phyloP scores from a whole-genome alignment of 2,329 filamentous ascomycete species.

The Colletotrichum acutatum region DNA sequence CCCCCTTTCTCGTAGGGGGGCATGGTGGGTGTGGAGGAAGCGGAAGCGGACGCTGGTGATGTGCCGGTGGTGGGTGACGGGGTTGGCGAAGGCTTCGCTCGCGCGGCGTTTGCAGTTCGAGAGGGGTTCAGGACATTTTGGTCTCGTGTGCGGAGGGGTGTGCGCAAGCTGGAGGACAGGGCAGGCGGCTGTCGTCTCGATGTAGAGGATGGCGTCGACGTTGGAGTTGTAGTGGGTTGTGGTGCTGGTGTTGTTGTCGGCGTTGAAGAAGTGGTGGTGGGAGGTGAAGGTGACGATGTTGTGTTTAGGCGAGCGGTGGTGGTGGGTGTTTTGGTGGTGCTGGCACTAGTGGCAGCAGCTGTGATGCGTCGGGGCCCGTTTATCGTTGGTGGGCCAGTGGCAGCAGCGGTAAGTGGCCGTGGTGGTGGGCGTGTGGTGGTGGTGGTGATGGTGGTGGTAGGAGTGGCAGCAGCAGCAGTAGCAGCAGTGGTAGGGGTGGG shows the following conservation, averaged over 20 bases:
- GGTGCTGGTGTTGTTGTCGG: slow-evolving; percentile 22
- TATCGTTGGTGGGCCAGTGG: slow-evolving; percentile 33
- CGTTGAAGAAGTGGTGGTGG: slow-evolving; percentile 4
- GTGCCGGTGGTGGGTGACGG: slow-evolving; percentile 16
- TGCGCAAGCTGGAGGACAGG: slow-evolving; percentile 34
- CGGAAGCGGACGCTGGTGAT: slow-evolving; percentile 17
- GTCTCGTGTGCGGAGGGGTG: slow-evolving; percentile 30
- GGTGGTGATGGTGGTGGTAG: neutral
- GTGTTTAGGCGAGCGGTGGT: slow-evolving; percentile 13
- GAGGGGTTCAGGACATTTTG: slow-evolving; percentile 37
- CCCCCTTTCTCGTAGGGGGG: slow-evolving; percentile 60
- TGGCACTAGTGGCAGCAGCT: neutral
- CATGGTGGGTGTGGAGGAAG: slow-evolving; percentile 30
- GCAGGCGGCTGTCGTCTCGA: slow-evolving; percentile 27
- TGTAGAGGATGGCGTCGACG: slow-evolving; percentile 25
- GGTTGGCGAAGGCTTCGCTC: slow-evolving; percentile 33
- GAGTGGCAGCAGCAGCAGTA: neutral
- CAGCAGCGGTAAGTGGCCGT: neutral
- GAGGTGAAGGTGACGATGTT: slow-evolving; percentile 17
- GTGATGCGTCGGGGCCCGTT: slow-evolving; percentile 34
- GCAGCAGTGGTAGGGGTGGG: neutral
- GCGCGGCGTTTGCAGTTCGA: slow-evolving; percentile 26
- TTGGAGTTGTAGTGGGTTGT: slow-evolving; percentile 13
- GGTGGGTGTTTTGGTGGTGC: slow-evolving; percentile 7
- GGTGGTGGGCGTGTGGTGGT: neutral